Conservation (phyloP, 169 alveolate species). For the Eimeria tenella region DNA sequence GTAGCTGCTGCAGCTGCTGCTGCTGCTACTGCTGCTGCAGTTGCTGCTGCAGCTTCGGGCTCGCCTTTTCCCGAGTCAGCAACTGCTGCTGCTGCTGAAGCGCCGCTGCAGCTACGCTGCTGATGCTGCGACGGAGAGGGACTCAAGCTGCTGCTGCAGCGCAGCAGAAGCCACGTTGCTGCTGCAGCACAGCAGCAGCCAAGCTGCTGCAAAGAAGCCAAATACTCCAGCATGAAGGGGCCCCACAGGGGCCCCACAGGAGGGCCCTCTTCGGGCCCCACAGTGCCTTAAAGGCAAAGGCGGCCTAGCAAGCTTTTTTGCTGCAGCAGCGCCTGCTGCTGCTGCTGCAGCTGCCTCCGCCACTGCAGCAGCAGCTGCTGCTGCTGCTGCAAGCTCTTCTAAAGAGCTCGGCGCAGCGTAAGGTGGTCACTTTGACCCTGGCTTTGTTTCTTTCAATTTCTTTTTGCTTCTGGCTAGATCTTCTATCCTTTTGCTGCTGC, state of each 20-base stretch:
- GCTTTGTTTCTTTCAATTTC: too few relatives aligned
- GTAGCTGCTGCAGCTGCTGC: constrained; percentile 1
- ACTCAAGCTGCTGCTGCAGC: not conserved
- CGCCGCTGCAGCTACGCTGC: not conserved
- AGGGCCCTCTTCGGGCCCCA: not conserved
- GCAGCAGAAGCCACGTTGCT: not conserved
- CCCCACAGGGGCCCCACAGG: not conserved
- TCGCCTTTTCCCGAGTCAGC: not conserved
- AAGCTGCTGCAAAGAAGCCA: not conserved
- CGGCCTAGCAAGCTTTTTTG: not conserved
- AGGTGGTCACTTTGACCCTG: too few relatives aligned
- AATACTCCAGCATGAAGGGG: not conserved
- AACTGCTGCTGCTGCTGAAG: not conserved
- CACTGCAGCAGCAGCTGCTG: not conserved
- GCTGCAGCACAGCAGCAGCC: not conserved
- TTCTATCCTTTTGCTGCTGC: not conserved
- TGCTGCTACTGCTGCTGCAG: not conserved
- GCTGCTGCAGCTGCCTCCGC: not conserved
- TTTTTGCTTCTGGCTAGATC: not conserved
- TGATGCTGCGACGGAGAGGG: not conserved
- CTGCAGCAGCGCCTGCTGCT: not conserved
- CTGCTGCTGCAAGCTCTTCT: not conserved
- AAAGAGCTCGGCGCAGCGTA: too few relatives aligned
- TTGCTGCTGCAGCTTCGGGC: not conserved
- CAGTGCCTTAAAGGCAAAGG: not conserved